A percentile compares a stretch with the other conserved stretches of the same genome.
Conservation (phyloP, 1,284 basidiomycete genomes). For the Cutaneotrichosporon sp. region DNA sequence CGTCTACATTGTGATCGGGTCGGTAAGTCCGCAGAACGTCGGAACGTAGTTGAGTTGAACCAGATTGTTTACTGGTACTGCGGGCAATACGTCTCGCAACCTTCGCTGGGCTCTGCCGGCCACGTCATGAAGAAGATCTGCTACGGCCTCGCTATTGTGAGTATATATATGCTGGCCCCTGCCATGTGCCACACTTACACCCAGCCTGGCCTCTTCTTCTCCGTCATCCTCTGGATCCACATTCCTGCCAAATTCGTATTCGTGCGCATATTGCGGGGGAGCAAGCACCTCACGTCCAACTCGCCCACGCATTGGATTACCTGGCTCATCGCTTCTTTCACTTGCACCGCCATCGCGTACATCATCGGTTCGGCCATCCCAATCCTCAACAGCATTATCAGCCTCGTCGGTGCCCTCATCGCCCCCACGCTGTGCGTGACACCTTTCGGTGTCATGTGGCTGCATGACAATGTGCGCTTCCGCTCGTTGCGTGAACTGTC, state of each 20-base stretch:
- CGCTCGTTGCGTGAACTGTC: neutral
- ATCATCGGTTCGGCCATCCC: slow-evolving; percentile 34
- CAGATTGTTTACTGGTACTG: slow-evolving; percentile 30
- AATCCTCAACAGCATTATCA: slow-evolving; percentile 30
- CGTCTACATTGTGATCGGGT: slow-evolving; percentile 34
- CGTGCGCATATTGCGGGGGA: slow-evolving; percentile 29
- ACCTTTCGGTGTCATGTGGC: slow-evolving; percentile 31
- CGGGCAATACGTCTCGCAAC: slow-evolving; percentile 43
- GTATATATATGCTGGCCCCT: neutral
- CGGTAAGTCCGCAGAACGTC: neutral
- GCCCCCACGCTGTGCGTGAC: slow-evolving; percentile 30
- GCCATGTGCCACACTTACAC: neutral
- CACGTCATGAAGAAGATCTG: slow-evolving; percentile 43
- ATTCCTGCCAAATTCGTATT: slow-evolving; percentile 39
- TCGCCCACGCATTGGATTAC: slow-evolving; percentile 29
- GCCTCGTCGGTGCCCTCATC: slow-evolving; percentile 36
- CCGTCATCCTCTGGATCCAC: slow-evolving; percentile 25
- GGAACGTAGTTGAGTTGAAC: neutral
- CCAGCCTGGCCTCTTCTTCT: slow-evolving; percentile 33
- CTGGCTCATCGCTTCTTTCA: slow-evolving; percentile 27
- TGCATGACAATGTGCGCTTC: slow-evolving; percentile 25
- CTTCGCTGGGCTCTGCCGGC: slow-evolving; percentile 45
- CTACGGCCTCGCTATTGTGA: slow-evolving; percentile 44
- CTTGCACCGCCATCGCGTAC: slow-evolving; percentile 27
- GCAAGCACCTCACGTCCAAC: slow-evolving; percentile 29